Evolutionary conservation across 1,139 yeast genomes (phyloP), one percentile per base, ranked within the genome.

Genomic region (Scheffersomyces illinoinensis): DNA sequence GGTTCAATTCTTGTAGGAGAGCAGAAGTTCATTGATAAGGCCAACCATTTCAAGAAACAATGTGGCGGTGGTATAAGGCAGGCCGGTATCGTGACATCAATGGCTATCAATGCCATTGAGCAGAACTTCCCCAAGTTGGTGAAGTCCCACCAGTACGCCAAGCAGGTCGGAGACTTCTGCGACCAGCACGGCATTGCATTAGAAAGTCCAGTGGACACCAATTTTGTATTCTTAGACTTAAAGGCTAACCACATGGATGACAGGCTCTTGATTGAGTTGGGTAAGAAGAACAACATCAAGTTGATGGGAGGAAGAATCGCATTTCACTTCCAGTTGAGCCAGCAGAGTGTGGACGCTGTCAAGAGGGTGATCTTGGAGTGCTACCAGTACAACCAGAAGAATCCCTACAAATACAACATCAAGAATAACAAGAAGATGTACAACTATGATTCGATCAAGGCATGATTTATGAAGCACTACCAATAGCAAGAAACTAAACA

Each of bases 291-390:
- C 55, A 85, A 86, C 54, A 82, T 93, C 63, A 88, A 85, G 66
- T 76, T 91, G 52, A 84, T 85, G 85, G 95, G 95, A 61, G 87
- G 87, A 50, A 82, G 97, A 68, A 76, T 93, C 56, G 95, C 96
- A 1, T 89, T 93, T 81, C 97, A 92, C 72, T 91, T 89, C 76
- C 98, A 93, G 75, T 84, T 85, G 60, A 78, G 88, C 48, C 82
- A 81, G 48, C 87, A 87, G 57, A 84, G 92, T 57, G 82, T 92
- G 55, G 93, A 89, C 59, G 81, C 77, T 53, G 80, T 91, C 57
- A 90, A 89, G 70, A 68, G 72, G 57, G 89, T 90, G 14, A 75
- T 91, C 50, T 68, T 79, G 56, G 91, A 88, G 65, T 84, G 91
- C 55, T 79, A 76, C 68, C 79, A 84, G 59, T 78, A 83, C 65